Evolutionary conservation across 768 basidiomycete genomes (phyloP).

Genomic region (Termitomyces bulborhizus): DNA sequence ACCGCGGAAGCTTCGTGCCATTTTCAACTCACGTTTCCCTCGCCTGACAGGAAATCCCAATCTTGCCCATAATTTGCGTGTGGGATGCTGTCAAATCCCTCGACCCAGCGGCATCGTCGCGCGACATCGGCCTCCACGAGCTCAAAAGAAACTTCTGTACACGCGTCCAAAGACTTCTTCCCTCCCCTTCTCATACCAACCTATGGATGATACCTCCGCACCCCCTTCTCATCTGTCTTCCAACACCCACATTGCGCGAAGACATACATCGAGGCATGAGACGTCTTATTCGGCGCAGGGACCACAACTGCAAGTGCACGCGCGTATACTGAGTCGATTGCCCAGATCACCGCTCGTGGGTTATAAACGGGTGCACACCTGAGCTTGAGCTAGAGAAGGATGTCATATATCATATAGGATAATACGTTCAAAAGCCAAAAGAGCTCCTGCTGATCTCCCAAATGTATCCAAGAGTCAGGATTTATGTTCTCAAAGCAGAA

Average conservation of each 20-base stretch:
- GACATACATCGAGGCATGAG: constrained; percentile 82
- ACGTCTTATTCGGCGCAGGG: constrained; percentile 85
- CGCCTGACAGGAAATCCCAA: constrained; percentile 45
- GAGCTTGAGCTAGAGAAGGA: constrained; percentile 65
- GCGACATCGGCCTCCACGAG: constrained; percentile 71
- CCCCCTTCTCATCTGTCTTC: constrained; percentile 41
- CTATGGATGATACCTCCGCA: constrained; percentile 31
- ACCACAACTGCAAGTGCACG: constrained; percentile 45
- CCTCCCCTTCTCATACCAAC: constrained; percentile 35
- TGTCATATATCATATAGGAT: too few species aligned
- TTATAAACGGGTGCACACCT: constrained; percentile 59
- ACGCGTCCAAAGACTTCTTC: constrained; percentile 60
- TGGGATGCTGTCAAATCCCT: constrained; percentile 61
- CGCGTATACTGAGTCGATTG: constrained; percentile 43
- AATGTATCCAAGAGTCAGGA: too few species aligned
- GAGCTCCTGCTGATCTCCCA: too few species aligned
- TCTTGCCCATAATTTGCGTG: constrained; percentile 49
- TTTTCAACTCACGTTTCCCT: constrained; percentile 64
- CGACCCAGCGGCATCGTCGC: constrained; percentile 43
- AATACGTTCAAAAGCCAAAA: too few species aligned
- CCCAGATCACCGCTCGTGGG: constrained; percentile 58
- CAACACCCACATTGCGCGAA: constrained; percentile 75
- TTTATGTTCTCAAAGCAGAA: too few species aligned
- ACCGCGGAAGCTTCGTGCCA: constrained; percentile 55
- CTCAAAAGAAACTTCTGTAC: constrained; percentile 80